Conservation (phyloP, 345 rosid species). For the Aquilaria sinensis region DNA sequence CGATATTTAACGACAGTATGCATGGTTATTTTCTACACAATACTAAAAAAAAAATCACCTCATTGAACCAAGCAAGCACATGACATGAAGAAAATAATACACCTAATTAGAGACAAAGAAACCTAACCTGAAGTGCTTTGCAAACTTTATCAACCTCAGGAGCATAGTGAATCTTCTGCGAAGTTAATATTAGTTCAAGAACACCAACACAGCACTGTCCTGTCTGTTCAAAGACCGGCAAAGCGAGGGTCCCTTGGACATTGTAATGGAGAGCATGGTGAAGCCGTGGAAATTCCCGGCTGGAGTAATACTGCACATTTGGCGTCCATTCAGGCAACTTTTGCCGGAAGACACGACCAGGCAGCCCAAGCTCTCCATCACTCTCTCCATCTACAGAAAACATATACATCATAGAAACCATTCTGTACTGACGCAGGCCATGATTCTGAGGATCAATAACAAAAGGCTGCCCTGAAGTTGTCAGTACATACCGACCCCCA, state of each 20-base stretch:
- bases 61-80: slow-evolving; percentile 5
- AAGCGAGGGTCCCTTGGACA: slow-evolving; percentile 82
- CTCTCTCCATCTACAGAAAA: slow-evolving; percentile 73
- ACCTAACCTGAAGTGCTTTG: slow-evolving; percentile 94
- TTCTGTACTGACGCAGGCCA: slow-evolving; percentile 83
- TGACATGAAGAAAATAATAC: neutral
- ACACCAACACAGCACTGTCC: slow-evolving; percentile 85
- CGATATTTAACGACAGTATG: neutral
- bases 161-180: slow-evolving; percentile 76
- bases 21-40: neutral
- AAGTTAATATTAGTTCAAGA: slow-evolving; percentile 84
- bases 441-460: slow-evolving; percentile 63
- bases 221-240: slow-evolving; percentile 85
- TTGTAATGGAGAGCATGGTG: slow-evolving; percentile 65
- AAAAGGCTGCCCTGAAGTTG: slow-evolving; percentile 92
- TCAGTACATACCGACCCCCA: slow-evolving; percentile 51
- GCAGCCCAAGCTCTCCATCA: slow-evolving; percentile 77
- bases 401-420: slow-evolving; percentile 69
- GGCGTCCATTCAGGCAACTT: slow-evolving; percentile 96
- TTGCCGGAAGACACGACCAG: slow-evolving; percentile 86
- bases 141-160: slow-evolving; percentile 97
- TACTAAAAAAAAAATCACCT: neutral
- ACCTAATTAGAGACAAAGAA: slow-evolving; percentile 13
- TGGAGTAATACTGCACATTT: slow-evolving; percentile 82
- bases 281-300: slow-evolving; percentile 72